These are phyloP conservation scores for Grosmannia clavigera DNA, from an alignment of 2,329 filamentous ascomycete species.

Conservation along the genomic window DNA sequence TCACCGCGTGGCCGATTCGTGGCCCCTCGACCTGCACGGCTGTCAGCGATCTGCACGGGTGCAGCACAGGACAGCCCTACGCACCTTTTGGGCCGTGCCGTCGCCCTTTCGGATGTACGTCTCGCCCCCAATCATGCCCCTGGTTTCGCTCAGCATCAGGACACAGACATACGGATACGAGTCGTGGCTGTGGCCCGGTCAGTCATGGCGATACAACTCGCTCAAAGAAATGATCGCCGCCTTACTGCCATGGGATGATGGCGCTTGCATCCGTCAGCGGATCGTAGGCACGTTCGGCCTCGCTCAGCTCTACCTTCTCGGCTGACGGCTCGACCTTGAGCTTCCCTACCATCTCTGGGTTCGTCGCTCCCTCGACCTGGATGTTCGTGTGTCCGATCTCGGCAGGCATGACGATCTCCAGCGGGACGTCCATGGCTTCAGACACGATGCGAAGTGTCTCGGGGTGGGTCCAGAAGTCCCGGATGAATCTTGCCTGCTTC, in stretches of 20 bases:
- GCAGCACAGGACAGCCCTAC: too few species aligned
- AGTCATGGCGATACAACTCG: background rate
- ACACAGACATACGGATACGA: background rate
- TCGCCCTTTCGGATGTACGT: background rate
- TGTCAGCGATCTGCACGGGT: background rate
- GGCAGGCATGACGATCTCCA: background rate
- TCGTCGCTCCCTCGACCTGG: background rate
- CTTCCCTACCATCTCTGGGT: background rate
- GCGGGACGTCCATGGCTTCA: background rate
- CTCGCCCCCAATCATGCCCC: background rate
- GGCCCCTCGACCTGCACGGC: background rate
- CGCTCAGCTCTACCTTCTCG: background rate
- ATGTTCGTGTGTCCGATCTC: background rate
- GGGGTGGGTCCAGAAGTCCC: background rate
- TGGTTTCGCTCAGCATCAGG: background rate
- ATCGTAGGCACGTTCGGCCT: background rate
- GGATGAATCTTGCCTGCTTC: background rate
- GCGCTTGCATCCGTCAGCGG: background rate
- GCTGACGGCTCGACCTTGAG: background rate
- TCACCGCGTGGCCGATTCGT: background rate
- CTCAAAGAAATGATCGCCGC: background rate
- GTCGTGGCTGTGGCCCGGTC: background rate
- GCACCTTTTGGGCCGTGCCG: background rate
- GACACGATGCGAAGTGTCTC: background rate
- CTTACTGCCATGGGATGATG: background rate